Evolutionary conservation across 2,329 filamentous ascomycete genomes (phyloP).

Genomic region (Sclerotinia borealis): DNA sequence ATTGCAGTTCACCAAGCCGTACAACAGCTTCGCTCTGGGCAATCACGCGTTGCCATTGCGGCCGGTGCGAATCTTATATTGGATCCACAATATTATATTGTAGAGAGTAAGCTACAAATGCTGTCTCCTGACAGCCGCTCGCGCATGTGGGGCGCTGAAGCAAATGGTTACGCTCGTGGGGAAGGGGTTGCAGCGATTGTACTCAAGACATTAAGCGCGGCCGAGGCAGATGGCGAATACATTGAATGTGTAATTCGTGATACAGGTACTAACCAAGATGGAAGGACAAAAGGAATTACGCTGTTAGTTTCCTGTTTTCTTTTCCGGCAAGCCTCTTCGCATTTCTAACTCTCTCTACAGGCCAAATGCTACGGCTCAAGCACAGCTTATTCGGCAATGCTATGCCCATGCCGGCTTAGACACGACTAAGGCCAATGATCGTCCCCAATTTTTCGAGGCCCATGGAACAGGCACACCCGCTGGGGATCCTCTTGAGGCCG

Average conservation of each 20-base stretch:
- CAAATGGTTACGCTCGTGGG: constrained; percentile 59
- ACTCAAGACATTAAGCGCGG: constrained; percentile 48
- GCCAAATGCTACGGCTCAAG: constrained; percentile 40
- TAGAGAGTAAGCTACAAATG: constrained; percentile 11
- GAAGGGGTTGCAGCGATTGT: constrained; percentile 55
- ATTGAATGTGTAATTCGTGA: constrained; percentile 39
- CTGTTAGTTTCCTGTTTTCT: constrained; percentile 17
- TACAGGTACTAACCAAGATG: constrained; percentile 40
- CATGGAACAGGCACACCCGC: constrained; percentile 29
- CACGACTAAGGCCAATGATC: neutral
- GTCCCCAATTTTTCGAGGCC: constrained; percentile 20
- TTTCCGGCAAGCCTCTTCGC: no score
- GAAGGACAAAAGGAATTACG: constrained; percentile 39
- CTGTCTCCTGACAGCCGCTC: constrained; percentile 11
- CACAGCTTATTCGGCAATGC: constrained; percentile 11
- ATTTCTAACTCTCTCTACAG: no score
- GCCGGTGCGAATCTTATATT: constrained; percentile 29
- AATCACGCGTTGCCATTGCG: constrained; percentile 34
- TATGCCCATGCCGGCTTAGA: constrained; percentile 15
- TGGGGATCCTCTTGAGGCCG: constrained; percentile 14
- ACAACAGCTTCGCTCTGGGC: constrained; percentile 41
- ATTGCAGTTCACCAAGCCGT: constrained; percentile 48
- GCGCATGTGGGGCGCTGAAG: constrained; percentile 48
- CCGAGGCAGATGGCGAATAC: constrained; percentile 36
- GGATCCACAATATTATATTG: constrained; percentile 9